phyloP scores from a whole-genome alignment of 768 basidiomycete species.

The Clitopilus hobsonii region DNA sequence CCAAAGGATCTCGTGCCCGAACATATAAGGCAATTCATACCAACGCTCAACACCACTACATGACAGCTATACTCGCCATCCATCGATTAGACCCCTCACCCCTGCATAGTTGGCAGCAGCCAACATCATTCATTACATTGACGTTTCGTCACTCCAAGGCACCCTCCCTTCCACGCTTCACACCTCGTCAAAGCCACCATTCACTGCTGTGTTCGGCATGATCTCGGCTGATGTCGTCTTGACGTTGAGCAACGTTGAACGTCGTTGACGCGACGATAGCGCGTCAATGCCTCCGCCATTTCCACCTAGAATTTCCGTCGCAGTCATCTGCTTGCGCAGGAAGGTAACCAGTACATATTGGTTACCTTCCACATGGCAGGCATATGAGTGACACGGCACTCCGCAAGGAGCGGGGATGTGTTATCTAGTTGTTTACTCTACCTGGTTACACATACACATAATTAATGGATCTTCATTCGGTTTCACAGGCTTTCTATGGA shows the following conservation, averaged over 20 bases:
- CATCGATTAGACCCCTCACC: too few relatives aligned
- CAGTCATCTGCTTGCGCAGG: not conserved
- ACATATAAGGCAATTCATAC: slow-evolving; percentile 59
- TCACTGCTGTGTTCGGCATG: too few relatives aligned
- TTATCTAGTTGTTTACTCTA: not conserved
- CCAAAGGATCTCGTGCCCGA: slow-evolving; percentile 65
- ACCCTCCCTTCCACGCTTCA: not conserved
- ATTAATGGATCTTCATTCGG: not conserved
- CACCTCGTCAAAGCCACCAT: not conserved
- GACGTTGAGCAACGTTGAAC: too few relatives aligned
- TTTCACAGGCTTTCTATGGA: not conserved
- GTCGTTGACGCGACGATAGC: not conserved
- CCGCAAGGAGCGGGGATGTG: not conserved
- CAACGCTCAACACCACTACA: slow-evolving; percentile 35
- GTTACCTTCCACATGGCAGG: not conserved
- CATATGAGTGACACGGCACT: not conserved
- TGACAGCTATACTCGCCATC: too few relatives aligned
- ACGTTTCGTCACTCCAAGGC: not conserved
- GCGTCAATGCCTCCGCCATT: not conserved
- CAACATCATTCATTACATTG: too few relatives aligned
- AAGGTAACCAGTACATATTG: too few relatives aligned
- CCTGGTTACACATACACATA: not conserved
- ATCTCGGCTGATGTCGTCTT: too few relatives aligned
- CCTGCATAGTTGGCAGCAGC: too few relatives aligned
- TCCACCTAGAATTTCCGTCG: not conserved